phyloP scores from a whole-genome alignment of 495 filamentous ascomycete genomes.

The Neurospora sp. region DNA sequence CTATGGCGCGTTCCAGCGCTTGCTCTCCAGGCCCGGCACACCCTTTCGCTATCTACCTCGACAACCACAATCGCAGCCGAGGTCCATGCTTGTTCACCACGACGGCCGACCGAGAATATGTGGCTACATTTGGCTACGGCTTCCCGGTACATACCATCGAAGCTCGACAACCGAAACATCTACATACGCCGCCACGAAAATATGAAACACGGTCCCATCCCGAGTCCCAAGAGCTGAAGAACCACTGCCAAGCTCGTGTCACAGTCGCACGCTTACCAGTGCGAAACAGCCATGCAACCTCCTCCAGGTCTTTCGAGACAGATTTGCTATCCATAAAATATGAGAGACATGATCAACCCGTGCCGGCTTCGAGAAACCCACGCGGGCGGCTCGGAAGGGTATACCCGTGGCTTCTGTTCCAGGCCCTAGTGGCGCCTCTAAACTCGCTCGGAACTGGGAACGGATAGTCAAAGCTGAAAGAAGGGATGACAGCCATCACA shows the following conservation, averaged over 20 bases:
- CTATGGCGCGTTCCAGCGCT: background rate
- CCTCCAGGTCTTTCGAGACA: background rate
- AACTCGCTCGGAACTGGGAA: background rate
- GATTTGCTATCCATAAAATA: background rate
- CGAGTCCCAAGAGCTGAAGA: background rate
- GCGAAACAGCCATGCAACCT: background rate
- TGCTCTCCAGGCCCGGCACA: background rate
- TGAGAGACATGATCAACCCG: background rate
- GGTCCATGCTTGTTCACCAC: too few species aligned
- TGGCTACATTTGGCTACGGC: background rate
- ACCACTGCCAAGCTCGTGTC: background rate
- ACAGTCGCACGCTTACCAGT: background rate
- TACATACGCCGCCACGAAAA: background rate
- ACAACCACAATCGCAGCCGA: background rate
- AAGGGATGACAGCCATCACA: background rate
- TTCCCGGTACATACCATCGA: background rate
- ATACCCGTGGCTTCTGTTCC: background rate
- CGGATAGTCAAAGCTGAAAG: background rate
- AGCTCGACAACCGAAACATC: background rate
- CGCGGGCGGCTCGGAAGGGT: background rate
- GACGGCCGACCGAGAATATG: background rate
- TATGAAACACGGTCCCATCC: background rate
- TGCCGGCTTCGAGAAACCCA: background rate
- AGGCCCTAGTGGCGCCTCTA: background rate
- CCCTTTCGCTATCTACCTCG: background rate